Evolutionary conservation across 1,284 basidiomycete species (phyloP).

Genomic region (Cronartium quercuum): DNA sequence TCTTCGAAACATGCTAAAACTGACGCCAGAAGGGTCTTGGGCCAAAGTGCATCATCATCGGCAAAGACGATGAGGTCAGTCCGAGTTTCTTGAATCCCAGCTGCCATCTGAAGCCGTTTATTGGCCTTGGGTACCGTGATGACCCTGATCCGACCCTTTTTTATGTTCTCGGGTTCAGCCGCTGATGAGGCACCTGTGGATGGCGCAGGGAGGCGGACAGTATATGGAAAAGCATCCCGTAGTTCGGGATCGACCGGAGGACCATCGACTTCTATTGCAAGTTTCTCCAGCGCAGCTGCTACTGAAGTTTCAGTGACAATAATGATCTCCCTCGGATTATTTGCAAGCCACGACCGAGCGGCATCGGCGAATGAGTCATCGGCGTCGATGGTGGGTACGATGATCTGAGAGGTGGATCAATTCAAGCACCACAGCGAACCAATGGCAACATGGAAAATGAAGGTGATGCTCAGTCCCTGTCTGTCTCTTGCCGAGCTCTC

Average conservation of each 20-base stretch:
- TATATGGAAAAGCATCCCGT: not conserved
- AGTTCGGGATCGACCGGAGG: not conserved
- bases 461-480: not conserved
- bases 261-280: conserved; percentile 71
- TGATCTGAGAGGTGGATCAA: conserved; percentile 48
- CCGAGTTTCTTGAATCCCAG: conserved; percentile 77
- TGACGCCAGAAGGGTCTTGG: conserved; percentile 73
- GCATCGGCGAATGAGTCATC: conserved; percentile 91
- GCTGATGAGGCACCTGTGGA: not conserved
- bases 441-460: not conserved
- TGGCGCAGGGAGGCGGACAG: not conserved
- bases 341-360: conserved; percentile 78
- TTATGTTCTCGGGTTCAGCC: conserved; percentile 50
- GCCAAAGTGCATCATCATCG: conserved; percentile 92
- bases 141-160: conserved; percentile 63
- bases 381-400: conserved; percentile 88
- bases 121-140: conserved; percentile 85
- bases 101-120: conserved; percentile 84
- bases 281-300: conserved; percentile 72
- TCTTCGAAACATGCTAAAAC: conserved; percentile 86
- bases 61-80: conserved; percentile 94
- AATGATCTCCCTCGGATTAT: conserved; percentile 82
- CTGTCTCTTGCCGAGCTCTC: not conserved
- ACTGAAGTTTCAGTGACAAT: conserved; percentile 89
- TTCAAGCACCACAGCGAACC: not conserved